These are phyloP conservation scores for Ceratobasidium sp. DNA, from an alignment of 1,284 basidiomycete species.

Conservation along the genomic window DNA sequence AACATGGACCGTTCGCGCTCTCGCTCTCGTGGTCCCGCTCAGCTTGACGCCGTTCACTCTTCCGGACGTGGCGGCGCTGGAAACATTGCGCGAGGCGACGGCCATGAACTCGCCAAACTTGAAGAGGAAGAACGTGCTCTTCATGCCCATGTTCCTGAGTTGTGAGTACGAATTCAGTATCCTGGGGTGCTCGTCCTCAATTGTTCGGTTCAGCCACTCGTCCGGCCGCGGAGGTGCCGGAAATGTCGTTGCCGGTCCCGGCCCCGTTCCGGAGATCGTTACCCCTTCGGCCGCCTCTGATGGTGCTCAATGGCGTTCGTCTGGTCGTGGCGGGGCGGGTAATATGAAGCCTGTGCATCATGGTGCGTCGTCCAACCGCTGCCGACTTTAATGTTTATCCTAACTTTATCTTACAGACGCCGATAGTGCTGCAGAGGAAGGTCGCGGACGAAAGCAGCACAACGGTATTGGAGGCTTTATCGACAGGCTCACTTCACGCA, in stretches of 20 bases:
- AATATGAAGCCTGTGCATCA: conserved; percentile 36
- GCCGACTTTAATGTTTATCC: neutral
- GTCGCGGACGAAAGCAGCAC: conserved; percentile 38
- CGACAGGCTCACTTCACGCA: conserved; percentile 40
- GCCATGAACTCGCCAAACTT: conserved; percentile 51
- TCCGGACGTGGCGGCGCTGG: conserved; percentile 54
- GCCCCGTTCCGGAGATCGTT: conserved; percentile 44
- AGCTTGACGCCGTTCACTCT: conserved; percentile 44
- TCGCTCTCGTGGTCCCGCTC: conserved; percentile 48
- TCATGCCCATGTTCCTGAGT: conserved; percentile 52
- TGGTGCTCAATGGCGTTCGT: conserved; percentile 36
- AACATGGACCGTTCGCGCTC: conserved; percentile 63
- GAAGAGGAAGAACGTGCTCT: conserved; percentile 65
- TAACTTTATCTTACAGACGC: conserved; percentile 4
- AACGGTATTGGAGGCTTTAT: conserved; percentile 32
- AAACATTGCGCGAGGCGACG: conserved; percentile 55
- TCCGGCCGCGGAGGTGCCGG: conserved; percentile 78
- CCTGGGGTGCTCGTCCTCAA: conserved; percentile 32
- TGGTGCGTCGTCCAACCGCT: conserved; percentile 2
- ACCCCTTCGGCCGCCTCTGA: conserved; percentile 27
- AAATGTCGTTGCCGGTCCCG: conserved; percentile 58
- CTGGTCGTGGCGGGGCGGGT: conserved; percentile 39
- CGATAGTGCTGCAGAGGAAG: conserved; percentile 29
- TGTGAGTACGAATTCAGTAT: conserved; percentile 14
- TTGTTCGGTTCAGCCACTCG: conserved; percentile 65